A percentile compares a stretch with the other conserved stretches of the same genome.
Conservation (phyloP, 768 basidiomycete genomes). For the Rhizopogon vulgaris region DNA sequence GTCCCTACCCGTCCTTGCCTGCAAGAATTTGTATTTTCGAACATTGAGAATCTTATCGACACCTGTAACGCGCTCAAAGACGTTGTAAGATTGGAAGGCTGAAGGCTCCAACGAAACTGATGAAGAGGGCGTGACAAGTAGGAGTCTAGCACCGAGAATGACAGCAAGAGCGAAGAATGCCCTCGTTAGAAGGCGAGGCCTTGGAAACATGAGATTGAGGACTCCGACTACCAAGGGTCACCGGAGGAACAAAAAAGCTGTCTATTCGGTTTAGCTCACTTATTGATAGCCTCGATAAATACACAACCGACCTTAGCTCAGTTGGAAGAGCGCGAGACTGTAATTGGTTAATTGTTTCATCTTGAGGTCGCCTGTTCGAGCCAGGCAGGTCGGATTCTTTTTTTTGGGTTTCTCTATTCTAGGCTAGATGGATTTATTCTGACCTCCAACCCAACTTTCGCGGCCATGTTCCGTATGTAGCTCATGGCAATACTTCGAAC, state of each 20-base stretch:
- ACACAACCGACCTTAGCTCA: constrained; percentile 40
- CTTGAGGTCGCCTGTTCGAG: constrained; percentile 59
- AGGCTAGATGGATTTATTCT: too few species aligned
- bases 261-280: too few species aligned
- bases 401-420: too few species aligned
- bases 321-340: constrained; percentile 48
- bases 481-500: neutral
- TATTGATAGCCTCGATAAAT: too few species aligned
- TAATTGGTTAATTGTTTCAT: constrained; percentile 31
- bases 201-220: too few species aligned
- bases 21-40: constrained; percentile 82
- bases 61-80: constrained; percentile 59
- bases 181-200: constrained; percentile 22
- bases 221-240: too few species aligned
- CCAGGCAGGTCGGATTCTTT: constrained; percentile 48
- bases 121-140: constrained; percentile 12
- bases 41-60: constrained; percentile 82
- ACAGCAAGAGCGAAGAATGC: constrained; percentile 12
- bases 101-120: constrained; percentile 11
- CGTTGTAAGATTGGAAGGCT: constrained; percentile 47
- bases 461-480: too few species aligned
- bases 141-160: constrained; percentile 14
- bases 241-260: too few species aligned
- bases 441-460: too few species aligned
- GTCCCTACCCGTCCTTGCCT: constrained; percentile 84